phyloP scores from a whole-genome alignment of 2,329 filamentous ascomycete genomes.

The Alternaria solani region DNA sequence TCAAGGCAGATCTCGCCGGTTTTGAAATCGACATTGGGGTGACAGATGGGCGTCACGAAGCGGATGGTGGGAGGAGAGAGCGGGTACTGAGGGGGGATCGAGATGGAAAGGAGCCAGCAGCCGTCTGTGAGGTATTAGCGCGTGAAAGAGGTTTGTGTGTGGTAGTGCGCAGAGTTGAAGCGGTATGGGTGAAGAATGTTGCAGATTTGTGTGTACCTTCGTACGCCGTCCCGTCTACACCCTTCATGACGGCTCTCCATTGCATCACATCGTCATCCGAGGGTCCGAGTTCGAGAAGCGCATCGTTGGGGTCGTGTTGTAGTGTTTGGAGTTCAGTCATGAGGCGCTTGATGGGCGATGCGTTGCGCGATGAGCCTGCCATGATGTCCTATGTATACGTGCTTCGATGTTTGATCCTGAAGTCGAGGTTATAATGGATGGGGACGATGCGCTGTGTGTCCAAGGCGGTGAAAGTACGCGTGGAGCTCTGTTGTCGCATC shows the following conservation, averaged over 20 bases:
- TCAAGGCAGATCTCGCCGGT: slow-evolving; percentile 96
- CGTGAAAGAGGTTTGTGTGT: not conserved
- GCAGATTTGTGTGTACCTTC: slow-evolving; percentile 57
- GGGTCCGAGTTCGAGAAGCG: slow-evolving; percentile 65
- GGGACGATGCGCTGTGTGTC: slow-evolving; percentile 2
- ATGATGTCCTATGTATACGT: slow-evolving; percentile 23
- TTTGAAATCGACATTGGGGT: slow-evolving; percentile 55
- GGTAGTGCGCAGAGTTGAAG: not conserved
- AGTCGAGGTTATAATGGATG: not conserved
- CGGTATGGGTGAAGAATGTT: not conserved
- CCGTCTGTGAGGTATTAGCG: slow-evolving; percentile 61
- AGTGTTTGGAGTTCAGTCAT: slow-evolving; percentile 69
- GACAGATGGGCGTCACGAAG: slow-evolving; percentile 69
- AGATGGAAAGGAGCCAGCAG: slow-evolving; percentile 82
- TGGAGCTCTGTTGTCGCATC: slow-evolving; percentile 9
- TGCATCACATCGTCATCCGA: slow-evolving; percentile 65
- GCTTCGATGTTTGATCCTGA: not conserved
- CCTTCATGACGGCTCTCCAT: slow-evolving; percentile 68
- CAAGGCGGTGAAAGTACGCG: slow-evolving; percentile 3
- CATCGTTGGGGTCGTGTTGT: slow-evolving; percentile 63
- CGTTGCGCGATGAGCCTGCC: slow-evolving; percentile 44
- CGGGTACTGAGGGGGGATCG: slow-evolving; percentile 80
- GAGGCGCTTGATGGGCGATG: slow-evolving; percentile 64
- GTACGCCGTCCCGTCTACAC: slow-evolving; percentile 66
- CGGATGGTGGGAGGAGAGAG: slow-evolving; percentile 76